These are phyloP conservation scores for Phytophthora colocasiae DNA, from an alignment of 352 stramenopile genomes.

Conservation along the genomic window DNA sequence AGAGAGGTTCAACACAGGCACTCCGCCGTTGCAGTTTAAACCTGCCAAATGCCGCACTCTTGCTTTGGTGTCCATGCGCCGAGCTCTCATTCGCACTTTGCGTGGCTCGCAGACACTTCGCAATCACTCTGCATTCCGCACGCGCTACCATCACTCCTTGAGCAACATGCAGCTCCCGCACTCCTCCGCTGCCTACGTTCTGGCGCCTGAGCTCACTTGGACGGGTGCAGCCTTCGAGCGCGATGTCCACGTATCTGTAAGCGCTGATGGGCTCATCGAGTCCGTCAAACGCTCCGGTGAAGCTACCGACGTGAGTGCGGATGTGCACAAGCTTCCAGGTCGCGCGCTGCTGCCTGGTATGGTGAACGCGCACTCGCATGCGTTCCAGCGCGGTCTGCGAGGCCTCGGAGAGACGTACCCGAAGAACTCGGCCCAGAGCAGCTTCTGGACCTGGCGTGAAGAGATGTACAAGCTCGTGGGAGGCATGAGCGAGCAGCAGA, in stretches of 20 bases:
- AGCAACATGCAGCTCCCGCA: constrained; percentile 31
- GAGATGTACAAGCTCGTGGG: constrained; percentile 87
- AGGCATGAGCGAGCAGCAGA: constrained; percentile 64
- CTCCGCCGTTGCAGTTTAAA: constrained; percentile 7
- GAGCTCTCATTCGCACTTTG: constrained; percentile 35
- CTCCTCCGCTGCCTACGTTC: constrained; percentile 47
- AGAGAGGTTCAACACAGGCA: not conserved
- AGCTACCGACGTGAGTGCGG: not conserved
- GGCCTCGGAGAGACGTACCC: constrained; percentile 81
- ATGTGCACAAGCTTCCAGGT: constrained; percentile 48
- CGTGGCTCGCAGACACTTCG: constrained; percentile 21
- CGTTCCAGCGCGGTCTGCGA: constrained; percentile 75
- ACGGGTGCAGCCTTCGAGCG: constrained; percentile 62
- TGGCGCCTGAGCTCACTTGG: constrained; percentile 75
- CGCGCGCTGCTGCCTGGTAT: constrained; percentile 70
- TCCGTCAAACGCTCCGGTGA: constrained; percentile 33
- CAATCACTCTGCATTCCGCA: constrained; percentile 16
- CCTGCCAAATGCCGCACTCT: constrained; percentile 13
- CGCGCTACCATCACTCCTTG: constrained; percentile 22
- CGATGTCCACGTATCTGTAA: constrained; percentile 61
- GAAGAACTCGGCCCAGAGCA: constrained; percentile 53
- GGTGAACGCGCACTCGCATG: constrained; percentile 86
- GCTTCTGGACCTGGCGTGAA: constrained; percentile 85
- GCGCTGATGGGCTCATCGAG: constrained; percentile 53
- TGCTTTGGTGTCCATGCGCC: constrained; percentile 32